A percentile compares a stretch with the other conserved stretches of the same genome.
phyloP scores from a whole-genome alignment of 75 land plant genomes.

The Cupressus sempervirens region DNA sequence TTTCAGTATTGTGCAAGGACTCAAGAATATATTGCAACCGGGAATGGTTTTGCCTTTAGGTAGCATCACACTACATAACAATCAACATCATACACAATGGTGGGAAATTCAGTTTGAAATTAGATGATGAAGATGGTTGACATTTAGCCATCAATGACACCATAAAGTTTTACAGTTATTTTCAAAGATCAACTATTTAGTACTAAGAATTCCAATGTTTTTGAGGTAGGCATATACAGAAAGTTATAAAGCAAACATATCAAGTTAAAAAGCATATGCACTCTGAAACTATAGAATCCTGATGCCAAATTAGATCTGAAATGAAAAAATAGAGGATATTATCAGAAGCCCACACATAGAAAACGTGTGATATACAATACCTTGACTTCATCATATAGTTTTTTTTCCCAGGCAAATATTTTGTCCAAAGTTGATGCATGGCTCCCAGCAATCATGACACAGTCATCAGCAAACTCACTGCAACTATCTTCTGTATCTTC shows the following conservation, averaged over 20 bases:
- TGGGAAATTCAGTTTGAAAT: neutral
- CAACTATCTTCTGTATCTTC: conserved; percentile 46
- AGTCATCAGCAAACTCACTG: conserved; percentile 51
- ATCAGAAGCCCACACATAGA: neutral
- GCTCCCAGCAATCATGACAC: conserved; percentile 47
- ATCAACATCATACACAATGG: neutral
- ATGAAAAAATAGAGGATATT: neutral
- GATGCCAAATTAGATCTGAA: neutral
- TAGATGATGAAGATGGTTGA: neutral
- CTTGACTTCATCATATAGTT: conserved; percentile 79
- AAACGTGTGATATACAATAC: conserved; percentile 24
- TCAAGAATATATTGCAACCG: neutral
- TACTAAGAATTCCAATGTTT: neutral
- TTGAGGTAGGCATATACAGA: neutral
- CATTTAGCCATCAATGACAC: conserved; percentile 5
- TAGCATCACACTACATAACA: neutral
- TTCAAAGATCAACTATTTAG: neutral
- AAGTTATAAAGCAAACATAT: neutral
- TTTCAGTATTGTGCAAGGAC: neutral
- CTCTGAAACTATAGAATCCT: neutral
- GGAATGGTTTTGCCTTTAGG: neutral
- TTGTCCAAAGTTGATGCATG: conserved; percentile 70
- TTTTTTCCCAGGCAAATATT: conserved; percentile 81
- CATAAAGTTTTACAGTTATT: neutral
- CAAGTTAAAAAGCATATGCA: neutral